A percentile compares a stretch with the other conserved stretches of the same genome.
These are phyloP conservation scores for Cenchrus fungigraminus DNA, from an alignment of 176 grass and related monocot species.

Conservation along the genomic window DNA sequence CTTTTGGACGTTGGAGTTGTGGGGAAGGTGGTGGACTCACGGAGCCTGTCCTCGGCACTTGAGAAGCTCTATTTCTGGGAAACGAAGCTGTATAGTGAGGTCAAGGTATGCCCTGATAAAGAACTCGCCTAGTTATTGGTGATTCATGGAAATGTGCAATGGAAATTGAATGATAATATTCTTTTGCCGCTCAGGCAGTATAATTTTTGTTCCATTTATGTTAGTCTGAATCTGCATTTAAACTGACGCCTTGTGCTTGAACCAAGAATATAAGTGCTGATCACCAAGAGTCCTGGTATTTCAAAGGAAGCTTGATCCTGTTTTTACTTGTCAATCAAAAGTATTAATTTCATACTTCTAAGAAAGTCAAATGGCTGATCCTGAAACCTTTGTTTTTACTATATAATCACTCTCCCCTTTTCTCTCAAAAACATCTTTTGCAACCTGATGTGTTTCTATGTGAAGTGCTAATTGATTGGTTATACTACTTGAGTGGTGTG, in stretches of 20 bases:
- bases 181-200: neutral
- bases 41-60: constrained; percentile 61
- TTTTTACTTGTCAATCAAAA: constrained; percentile 23
- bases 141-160: constrained; percentile 6
- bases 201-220: neutral
- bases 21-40: constrained; percentile 41
- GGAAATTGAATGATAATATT: neutral
- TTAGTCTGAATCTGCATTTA: neutral
- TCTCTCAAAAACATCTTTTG: neutral
- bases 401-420: no score
- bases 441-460: neutral
- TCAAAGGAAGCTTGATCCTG: neutral
- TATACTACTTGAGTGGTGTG: neutral
- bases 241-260: neutral
- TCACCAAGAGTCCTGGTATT: neutral
- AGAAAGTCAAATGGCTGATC: neutral
- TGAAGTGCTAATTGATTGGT: constrained; percentile 5
- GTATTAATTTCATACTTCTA: neutral
- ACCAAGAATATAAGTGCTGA: neutral
- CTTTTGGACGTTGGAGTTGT: constrained; percentile 54
- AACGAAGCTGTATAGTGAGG: constrained; percentile 87
- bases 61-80: constrained; percentile 96
- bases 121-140: neutral
- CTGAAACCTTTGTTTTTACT: no score
- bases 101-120: constrained; percentile 61